Conservation (phyloP, 352 stramenopile species). For the Ochromonadaceae sp. region DNA sequence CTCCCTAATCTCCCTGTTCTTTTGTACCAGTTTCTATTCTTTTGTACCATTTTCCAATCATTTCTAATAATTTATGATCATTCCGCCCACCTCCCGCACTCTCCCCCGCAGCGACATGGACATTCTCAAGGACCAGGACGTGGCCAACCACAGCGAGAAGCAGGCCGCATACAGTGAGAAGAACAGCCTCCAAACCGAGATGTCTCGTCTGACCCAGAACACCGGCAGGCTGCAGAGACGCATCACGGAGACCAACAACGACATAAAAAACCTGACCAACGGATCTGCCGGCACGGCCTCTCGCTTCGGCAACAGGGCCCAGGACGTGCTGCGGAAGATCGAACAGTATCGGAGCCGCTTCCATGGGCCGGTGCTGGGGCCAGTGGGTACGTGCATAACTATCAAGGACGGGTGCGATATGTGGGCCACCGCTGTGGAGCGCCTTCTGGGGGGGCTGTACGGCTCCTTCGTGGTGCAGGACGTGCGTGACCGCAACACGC, state of each 20-base stretch:
- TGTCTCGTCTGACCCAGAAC: background rate
- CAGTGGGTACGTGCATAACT: background rate
- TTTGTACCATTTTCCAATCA: no score
- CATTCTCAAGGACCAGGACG: background rate
- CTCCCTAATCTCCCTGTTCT: no score
- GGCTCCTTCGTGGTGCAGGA: no score
- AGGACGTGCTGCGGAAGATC: background rate
- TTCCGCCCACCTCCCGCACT: background rate
- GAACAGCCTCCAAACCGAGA: background rate
- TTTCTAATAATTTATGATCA: background rate
- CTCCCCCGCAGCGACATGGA: background rate
- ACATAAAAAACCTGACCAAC: background rate
- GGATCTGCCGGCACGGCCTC: background rate
- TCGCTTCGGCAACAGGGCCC: background rate
- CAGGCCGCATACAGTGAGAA: background rate
- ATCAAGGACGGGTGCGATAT: constrained; percentile 1
- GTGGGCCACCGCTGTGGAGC: background rate
- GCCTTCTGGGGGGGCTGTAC: no score
- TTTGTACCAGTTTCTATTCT: no score
- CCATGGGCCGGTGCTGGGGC: background rate
- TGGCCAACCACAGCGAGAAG: background rate
- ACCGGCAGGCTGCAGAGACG: background rate
- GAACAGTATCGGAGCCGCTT: background rate
- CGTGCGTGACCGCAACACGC: no score
- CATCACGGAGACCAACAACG: background rate